Evolutionary conservation across 1,284 basidiomycete species (phyloP).

Genomic region (Entoloma clypeatum): DNA sequence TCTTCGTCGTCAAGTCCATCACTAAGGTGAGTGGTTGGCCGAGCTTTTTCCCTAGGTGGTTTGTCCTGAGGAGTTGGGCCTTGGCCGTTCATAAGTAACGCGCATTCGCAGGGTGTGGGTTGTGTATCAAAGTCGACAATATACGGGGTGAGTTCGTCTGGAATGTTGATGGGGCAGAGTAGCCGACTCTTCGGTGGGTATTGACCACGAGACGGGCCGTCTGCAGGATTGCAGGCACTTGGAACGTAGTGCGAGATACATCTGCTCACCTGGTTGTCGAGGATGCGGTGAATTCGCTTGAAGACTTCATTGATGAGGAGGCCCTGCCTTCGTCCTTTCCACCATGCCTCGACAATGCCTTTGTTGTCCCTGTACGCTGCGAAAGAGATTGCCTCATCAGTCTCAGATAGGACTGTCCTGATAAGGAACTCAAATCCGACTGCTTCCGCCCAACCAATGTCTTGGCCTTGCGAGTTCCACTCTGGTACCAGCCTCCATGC

Average conservation of each 20-base stretch:
- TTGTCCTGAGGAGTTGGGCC: too few relatives aligned
- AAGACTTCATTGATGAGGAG: slow-evolving; percentile 29
- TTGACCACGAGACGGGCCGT: slow-evolving; percentile 34
- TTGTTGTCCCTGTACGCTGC: slow-evolving; percentile 40
- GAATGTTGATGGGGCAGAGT: slow-evolving; percentile 31
- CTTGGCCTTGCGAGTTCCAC: background rate
- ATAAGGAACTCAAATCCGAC: background rate
- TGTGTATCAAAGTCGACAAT: slow-evolving; percentile 29
- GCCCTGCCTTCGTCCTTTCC: slow-evolving; percentile 32
- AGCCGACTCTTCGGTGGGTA: slow-evolving; percentile 24
- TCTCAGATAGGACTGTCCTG: too few relatives aligned
- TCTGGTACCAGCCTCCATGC: slow-evolving; percentile 1
- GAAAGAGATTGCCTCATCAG: too few relatives aligned
- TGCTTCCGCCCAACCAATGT: slow-evolving; percentile 1
- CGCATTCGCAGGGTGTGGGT: slow-evolving; percentile 4
- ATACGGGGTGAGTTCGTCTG: slow-evolving; percentile 21
- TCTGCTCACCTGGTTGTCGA: slow-evolving; percentile 25
- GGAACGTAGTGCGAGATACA: slow-evolving; percentile 25
- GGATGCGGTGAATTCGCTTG: slow-evolving; percentile 27
- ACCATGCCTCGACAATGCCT: slow-evolving; percentile 39
- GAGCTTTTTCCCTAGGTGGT: too few relatives aligned
- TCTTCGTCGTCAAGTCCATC: too few relatives aligned
- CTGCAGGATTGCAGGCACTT: slow-evolving; percentile 35
- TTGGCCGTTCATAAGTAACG: background rate
- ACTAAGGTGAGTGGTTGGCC: too few relatives aligned